Conservation (phyloP, 768 basidiomycete species). For the Nidularia sp. region DNA sequence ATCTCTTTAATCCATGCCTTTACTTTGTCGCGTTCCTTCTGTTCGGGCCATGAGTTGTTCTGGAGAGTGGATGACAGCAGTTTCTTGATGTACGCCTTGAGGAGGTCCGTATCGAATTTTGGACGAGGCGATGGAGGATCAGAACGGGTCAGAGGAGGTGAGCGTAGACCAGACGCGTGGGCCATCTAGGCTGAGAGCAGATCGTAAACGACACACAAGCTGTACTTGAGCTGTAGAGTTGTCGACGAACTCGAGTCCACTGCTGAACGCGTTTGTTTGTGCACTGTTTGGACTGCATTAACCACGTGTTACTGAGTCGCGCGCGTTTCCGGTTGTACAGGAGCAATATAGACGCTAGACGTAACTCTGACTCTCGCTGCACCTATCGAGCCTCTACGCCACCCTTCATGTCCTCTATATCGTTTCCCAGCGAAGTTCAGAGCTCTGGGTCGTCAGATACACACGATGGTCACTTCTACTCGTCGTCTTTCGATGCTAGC, state of each 20-base stretch:
- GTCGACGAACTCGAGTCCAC: conserved; percentile 1
- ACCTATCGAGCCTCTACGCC: not conserved
- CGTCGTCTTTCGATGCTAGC: conserved; percentile 53
- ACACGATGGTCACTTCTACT: conserved; percentile 49
- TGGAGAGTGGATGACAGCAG: conserved; percentile 69
- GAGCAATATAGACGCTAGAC: not conserved
- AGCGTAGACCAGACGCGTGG: conserved; percentile 46
- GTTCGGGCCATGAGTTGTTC: conserved; percentile 59
- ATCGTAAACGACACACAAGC: not conserved
- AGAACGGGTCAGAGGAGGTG: conserved; percentile 59
- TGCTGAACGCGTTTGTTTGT: conserved; percentile 10
- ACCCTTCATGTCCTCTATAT: conserved; percentile 58
- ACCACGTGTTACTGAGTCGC: conserved; percentile 12
- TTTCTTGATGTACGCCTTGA: conserved; percentile 80
- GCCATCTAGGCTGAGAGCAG: conserved; percentile 9
- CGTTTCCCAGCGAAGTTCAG: conserved; percentile 48
- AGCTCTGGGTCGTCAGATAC: conserved; percentile 35
- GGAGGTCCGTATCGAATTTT: conserved; percentile 69
- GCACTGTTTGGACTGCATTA: conserved; percentile 10
- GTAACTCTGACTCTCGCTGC: not conserved
- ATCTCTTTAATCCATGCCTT: conserved; percentile 82
- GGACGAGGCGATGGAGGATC: conserved; percentile 51
- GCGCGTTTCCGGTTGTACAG: conserved; percentile 6
- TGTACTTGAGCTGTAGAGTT: not conserved
- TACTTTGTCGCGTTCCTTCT: conserved; percentile 65